Conservation (phyloP, 1,284 basidiomycete species). For the Leccinum solheimii region DNA sequence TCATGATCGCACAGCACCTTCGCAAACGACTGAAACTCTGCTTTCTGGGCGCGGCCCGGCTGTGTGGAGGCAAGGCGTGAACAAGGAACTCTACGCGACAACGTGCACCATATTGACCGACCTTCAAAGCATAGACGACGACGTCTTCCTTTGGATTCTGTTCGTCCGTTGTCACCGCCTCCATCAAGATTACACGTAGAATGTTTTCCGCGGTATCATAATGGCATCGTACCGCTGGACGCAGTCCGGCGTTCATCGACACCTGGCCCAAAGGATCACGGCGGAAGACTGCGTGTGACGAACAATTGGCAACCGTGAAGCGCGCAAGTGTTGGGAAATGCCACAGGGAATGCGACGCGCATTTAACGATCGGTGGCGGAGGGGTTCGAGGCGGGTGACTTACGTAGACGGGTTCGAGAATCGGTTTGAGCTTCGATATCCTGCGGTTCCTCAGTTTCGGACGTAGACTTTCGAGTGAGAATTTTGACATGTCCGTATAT, state of each 20-base stretch:
- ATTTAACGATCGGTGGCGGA: constrained; percentile 26
- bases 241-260: constrained; percentile 61
- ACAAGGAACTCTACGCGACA: background rate
- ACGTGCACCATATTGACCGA: constrained; percentile 15
- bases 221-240: constrained; percentile 52
- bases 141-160: constrained; percentile 28
- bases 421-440: constrained; percentile 5
- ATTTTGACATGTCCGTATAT: constrained; percentile 63
- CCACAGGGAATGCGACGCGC: constrained; percentile 9
- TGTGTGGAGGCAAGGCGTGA: constrained; percentile 22
- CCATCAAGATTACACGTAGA: constrained; percentile 56
- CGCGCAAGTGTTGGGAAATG: background rate
- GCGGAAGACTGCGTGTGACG: constrained; percentile 51
- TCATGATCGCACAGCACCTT: constrained; percentile 40
- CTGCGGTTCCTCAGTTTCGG: background rate
- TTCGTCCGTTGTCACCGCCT: constrained; percentile 36
- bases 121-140: constrained; percentile 45
- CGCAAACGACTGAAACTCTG: constrained; percentile 52
- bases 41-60: constrained; percentile 50
- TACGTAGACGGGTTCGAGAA: constrained; percentile 35
- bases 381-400: constrained; percentile 28
- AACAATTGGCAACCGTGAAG: background rate
- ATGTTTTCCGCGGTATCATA: constrained; percentile 56
- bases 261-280: constrained; percentile 67
- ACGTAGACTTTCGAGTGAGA: constrained; percentile 40